Conservation (phyloP, 2,329 filamentous ascomycete species). For the Diplodia sapinea region DNA sequence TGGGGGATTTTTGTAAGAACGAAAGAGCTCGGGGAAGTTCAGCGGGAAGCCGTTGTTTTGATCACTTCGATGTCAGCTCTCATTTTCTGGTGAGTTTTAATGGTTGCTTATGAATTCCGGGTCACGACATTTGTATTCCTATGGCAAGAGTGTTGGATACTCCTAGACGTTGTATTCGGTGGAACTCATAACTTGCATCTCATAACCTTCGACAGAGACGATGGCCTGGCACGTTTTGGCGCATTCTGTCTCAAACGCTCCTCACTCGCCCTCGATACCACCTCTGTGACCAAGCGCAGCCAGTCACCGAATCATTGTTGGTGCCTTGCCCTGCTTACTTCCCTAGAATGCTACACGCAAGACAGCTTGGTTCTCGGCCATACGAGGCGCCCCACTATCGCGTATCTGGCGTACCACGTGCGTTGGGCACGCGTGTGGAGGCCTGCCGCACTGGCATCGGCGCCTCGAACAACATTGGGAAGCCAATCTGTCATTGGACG, state of each 20-base stretch:
- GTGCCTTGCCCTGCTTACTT: neutral
- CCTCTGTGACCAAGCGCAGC: too few relatives aligned
- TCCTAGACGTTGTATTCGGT: neutral
- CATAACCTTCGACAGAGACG: neutral
- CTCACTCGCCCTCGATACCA: neutral
- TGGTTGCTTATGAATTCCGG: neutral
- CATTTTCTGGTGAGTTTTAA: neutral
- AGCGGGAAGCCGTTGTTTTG: neutral
- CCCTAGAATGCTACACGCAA: neutral
- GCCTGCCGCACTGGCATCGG: constrained; percentile 10
- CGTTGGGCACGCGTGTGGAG: neutral
- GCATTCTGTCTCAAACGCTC: neutral
- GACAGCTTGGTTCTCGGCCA: neutral
- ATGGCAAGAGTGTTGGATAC: neutral
- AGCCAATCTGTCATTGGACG: neutral
- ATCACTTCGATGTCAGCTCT: neutral
- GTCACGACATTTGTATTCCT: constrained; percentile 6
- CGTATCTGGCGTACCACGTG: neutral
- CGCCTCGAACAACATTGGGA: neutral
- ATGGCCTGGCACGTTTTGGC: neutral
- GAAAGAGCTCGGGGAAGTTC: neutral
- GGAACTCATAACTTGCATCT: constrained; percentile 1
- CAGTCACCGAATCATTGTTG: neutral
- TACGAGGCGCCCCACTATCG: constrained; percentile 15
- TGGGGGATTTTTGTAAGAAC: neutral